phyloP scores from a whole-genome alignment of 441 rosid species.

The Mallotus repandus region DNA sequence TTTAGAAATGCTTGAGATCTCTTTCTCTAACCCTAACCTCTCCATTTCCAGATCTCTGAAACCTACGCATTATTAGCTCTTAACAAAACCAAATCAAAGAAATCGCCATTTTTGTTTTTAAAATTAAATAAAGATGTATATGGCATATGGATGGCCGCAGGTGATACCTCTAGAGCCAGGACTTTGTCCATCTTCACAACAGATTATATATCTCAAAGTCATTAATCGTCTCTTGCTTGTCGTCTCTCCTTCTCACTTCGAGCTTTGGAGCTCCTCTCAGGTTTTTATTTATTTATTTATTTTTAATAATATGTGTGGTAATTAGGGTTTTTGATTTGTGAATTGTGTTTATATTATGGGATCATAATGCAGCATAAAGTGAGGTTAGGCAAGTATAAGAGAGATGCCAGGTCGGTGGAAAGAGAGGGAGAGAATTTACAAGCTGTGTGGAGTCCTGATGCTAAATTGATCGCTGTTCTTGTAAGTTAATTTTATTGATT shows the following conservation, averaged over 20 bases:
- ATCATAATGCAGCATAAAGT: conserved; percentile 62
- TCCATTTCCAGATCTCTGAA: conserved; percentile 9
- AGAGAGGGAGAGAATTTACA: conserved; percentile 84
- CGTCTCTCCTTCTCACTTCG: conserved; percentile 80
- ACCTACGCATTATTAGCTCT: not conserved
- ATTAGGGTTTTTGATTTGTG: conserved; percentile 19
- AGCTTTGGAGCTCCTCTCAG: conserved; percentile 96
- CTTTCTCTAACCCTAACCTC: not conserved
- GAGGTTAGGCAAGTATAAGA: conserved; percentile 83
- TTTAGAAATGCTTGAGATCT: conserved; percentile 10
- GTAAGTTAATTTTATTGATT: conserved; percentile 41
- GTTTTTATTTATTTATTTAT: conserved; percentile 28
- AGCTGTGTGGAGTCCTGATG: conserved; percentile 94
- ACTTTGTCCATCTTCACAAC: conserved; percentile 66
- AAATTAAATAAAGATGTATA: conserved; percentile 48
- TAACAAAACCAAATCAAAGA: not conserved
- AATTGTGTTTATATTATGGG: conserved; percentile 3
- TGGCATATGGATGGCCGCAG: conserved; percentile 99
- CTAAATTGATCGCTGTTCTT: conserved; percentile 78
- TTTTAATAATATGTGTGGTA: not conserved
- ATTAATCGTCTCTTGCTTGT: conserved; percentile 61
- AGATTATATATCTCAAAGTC: conserved; percentile 68
- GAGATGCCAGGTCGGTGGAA: conserved; percentile 70
- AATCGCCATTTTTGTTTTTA: not conserved
- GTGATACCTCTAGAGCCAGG: conserved; percentile 80